A percentile compares a stretch with the other conserved stretches of the same genome.
Evolutionary conservation across 2,329 filamentous ascomycete genomes (phyloP).

Genomic region (Fusarium nematophilum): DNA sequence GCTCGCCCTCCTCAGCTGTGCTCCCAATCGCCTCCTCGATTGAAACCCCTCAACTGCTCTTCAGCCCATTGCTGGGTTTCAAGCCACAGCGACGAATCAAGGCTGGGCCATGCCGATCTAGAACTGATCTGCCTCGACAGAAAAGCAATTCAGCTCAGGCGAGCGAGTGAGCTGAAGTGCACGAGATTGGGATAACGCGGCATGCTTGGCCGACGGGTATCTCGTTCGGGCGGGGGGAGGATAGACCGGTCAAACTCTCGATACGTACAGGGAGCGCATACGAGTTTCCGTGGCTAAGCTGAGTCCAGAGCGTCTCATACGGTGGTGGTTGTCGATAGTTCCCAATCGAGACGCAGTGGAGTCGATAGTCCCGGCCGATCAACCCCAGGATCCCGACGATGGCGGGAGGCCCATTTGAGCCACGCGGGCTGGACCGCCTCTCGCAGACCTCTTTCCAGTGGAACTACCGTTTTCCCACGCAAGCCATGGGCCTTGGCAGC

Average conservation of each 20-base stretch:
- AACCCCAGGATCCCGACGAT: constrained; percentile 18
- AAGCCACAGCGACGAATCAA: background rate
- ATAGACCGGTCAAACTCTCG: background rate
- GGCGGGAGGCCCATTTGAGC: background rate
- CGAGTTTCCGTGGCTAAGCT: constrained; percentile 15
- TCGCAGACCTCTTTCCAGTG: background rate
- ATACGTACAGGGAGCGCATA: constrained; percentile 7
- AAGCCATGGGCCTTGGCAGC: constrained; percentile 12
- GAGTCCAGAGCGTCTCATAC: background rate
- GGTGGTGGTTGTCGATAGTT: constrained; percentile 8
- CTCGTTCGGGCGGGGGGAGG: background rate
- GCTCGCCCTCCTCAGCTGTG: constrained; percentile 3
- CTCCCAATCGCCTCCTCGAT: too few relatives aligned
- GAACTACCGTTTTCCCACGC: constrained; percentile 3
- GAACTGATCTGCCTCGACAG: background rate
- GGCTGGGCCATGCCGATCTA: background rate
- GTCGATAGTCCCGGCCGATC: constrained; percentile 21
- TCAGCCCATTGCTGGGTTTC: constrained; percentile 1
- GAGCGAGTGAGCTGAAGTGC: constrained; percentile 4
- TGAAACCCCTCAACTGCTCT: constrained; percentile 7
- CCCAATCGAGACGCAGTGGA: constrained; percentile 5
- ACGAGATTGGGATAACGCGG: background rate
- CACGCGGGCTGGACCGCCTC: constrained; percentile 10
- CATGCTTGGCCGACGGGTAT: background rate
- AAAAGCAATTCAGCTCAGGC: constrained; percentile 16